Evolutionary conservation across 2,329 filamentous ascomycete species (phyloP), one percentile per base, ranked within the genome.

Genomic region (Colletotrichum sp.): DNA sequence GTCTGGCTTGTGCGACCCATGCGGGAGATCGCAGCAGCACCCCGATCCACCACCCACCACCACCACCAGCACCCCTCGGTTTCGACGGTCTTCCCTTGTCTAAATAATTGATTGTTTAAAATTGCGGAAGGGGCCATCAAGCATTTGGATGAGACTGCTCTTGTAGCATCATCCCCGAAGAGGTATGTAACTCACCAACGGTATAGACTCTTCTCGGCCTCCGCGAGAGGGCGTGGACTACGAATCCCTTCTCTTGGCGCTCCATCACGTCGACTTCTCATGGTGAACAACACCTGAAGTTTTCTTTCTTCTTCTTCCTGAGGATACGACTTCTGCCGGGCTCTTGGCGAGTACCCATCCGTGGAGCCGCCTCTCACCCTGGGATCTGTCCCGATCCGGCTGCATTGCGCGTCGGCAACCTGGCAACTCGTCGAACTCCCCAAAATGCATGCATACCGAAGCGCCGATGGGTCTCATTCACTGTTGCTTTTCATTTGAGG

Each of bases 1-100:
- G 74, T 73, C 74, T 74, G 74, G 74, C 70, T 69, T 76, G 74
- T 76, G 74, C 74, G 64, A 55, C 74, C 74, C 74, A 73, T 76
- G 74, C 49, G 26, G 70, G 65, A 74, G 74, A 76, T 76, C 74
- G 44, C 44, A 69, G 44, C 10, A 44, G 34, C 57, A 18, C 34
- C 49, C 26, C 26, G 44, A 52, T 52, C 44, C 44, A 52, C 44
- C 44, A 21, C 18, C 44, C 44, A n/a, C 44, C 9, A 6, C 5
- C 9, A 49, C 5, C 44, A 49, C 5, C 39, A 49, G 3, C n/a
- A 34, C 64, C 28, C 13, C 28, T 65, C 36, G 70, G 74, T 69
- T 65, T 76, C 34, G 74, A 68, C 69, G 55, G 32, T 63, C 69
- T 64, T 63, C 32, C 64, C 74, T 65, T 69, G 57, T 52, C 34